Evolutionary conservation across 805 yeast species (phyloP).

Genomic region (Nakazawaea anatomiae): DNA sequence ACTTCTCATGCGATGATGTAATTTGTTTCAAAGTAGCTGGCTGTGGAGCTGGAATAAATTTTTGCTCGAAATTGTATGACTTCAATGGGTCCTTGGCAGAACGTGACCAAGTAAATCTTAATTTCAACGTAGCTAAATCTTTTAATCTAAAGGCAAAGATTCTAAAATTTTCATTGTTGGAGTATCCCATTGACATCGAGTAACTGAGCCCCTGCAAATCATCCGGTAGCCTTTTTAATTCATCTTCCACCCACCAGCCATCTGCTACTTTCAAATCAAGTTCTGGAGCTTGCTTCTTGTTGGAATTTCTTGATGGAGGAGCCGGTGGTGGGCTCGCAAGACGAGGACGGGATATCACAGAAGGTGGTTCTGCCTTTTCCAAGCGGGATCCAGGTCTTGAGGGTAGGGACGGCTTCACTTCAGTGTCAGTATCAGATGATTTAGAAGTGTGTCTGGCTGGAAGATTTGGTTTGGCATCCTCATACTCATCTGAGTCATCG

Average conservation of each 20-base stretch:
- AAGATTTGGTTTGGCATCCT: neutral
- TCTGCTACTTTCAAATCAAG: slow-evolving; percentile 36
- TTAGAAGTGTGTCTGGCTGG: neutral
- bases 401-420: slow-evolving; percentile 16
- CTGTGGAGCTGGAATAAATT: slow-evolving; percentile 38
- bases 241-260: slow-evolving; percentile 39
- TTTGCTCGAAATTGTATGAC: slow-evolving; percentile 23
- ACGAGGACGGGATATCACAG: slow-evolving; percentile 14
- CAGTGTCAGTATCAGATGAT: neutral
- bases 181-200: slow-evolving; percentile 23
- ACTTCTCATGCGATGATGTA: slow-evolving; percentile 27
- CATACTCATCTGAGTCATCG: neutral
- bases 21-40: slow-evolving; percentile 27
- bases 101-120: slow-evolving; percentile 35
- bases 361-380: slow-evolving; percentile 6
- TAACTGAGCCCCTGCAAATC: slow-evolving; percentile 31
- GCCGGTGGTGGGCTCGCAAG: slow-evolving; percentile 19
- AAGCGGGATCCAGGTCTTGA: slow-evolving; percentile 19
- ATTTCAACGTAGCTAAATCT: slow-evolving; percentile 34
- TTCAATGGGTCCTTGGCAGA: slow-evolving; percentile 16
- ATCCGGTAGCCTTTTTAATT: slow-evolving; percentile 28
- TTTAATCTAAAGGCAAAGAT: slow-evolving; percentile 30
- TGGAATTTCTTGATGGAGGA: slow-evolving; percentile 15
- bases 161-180: slow-evolving; percentile 23
- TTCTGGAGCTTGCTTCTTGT: slow-evolving; percentile 23